A percentile compares a stretch with the other conserved stretches of the same genome.
These are phyloP conservation scores for Kwoniella newhampshirensis DNA, from an alignment of 768 basidiomycete species.

Conservation along the genomic window DNA sequence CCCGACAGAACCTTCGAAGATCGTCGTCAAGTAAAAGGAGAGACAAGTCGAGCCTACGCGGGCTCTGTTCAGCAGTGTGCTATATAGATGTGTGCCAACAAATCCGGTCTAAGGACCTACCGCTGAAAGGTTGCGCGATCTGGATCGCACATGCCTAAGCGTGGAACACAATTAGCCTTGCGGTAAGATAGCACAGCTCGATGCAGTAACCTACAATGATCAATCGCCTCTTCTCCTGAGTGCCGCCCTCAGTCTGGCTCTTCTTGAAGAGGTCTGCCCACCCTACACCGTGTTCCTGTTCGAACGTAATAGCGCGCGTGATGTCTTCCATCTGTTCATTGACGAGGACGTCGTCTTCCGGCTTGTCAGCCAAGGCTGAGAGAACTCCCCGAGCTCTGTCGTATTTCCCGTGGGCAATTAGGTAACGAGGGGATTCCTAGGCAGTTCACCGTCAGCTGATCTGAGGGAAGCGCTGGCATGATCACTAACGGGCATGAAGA, in stretches of 20 bases:
- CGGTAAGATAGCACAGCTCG: too few species aligned
- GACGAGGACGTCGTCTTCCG: constrained; percentile 8
- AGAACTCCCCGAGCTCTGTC: constrained; percentile 20
- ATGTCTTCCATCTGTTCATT: constrained; percentile 27
- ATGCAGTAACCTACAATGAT: not conserved
- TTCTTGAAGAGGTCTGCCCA: constrained; percentile 25
- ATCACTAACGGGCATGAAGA: constrained; percentile 25
- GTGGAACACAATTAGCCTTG: too few species aligned
- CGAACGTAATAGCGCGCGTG: constrained; percentile 17
- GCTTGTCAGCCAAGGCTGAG: constrained; percentile 12
- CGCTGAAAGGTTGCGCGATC: constrained; percentile 11
- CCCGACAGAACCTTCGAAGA: constrained; percentile 12
- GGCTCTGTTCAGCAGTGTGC: not conserved
- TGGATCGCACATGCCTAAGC: constrained; percentile 6
- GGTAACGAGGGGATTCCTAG: constrained; percentile 27
- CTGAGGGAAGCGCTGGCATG: not conserved
- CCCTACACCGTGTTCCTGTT: constrained; percentile 10
- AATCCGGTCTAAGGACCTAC: constrained; percentile 5
- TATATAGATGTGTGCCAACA: not conserved
- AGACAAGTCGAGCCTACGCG: not conserved
- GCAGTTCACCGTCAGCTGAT: not conserved
- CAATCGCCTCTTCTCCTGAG: not conserved
- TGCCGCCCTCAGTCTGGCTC: not conserved
- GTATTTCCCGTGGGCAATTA: constrained; percentile 15
- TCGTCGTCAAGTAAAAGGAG: constrained; percentile 6